phyloP scores from a whole-genome alignment of 805 yeast genomes.

The Diddensiella santjacobensis region DNA sequence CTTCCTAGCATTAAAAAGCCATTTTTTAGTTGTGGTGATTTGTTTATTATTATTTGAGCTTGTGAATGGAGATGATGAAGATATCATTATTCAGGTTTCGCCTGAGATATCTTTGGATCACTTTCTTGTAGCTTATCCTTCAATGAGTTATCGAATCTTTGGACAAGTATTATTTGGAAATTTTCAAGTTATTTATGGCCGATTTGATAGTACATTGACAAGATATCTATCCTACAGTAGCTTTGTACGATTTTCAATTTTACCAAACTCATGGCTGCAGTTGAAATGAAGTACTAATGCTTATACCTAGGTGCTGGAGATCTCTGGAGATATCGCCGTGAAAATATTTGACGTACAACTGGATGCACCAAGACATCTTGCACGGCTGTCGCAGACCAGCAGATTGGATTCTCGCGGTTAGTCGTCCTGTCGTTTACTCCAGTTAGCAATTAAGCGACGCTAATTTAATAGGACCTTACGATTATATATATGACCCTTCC shows the following conservation, averaged over 20 bases:
- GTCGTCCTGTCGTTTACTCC: background rate
- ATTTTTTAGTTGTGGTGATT: no score
- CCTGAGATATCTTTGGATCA: conserved; percentile 19
- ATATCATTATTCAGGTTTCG: conserved; percentile 21
- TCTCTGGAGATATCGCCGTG: conserved; percentile 64
- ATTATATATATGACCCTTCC: conserved; percentile 30
- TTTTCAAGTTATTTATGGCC: conserved; percentile 24
- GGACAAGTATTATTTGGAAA: conserved; percentile 20
- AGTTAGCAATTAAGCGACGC: background rate
- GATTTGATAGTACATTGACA: conserved; percentile 18
- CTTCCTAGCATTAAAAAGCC: no score
- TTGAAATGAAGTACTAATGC: background rate
- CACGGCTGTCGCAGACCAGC: conserved; percentile 28
- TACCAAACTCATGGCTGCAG: background rate
- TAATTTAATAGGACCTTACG: conserved; percentile 38
- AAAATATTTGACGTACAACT: conserved; percentile 50
- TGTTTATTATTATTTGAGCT: background rate
- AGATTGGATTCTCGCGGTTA: conserved; percentile 18
- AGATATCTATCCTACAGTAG: conserved; percentile 18
- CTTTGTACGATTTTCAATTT: conserved; percentile 16
- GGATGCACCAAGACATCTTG: conserved; percentile 50
- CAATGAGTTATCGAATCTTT: conserved; percentile 12
- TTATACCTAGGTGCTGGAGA: conserved; percentile 46
- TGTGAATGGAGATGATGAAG: conserved; percentile 5
- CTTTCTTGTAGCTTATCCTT: conserved; percentile 23